Percentiles rank a stretch among this genome's conserved stretches.
These are phyloP conservation scores for Trichosporon sp. DNA, from an alignment of 1,284 basidiomycete genomes.

Conservation along the genomic window DNA sequence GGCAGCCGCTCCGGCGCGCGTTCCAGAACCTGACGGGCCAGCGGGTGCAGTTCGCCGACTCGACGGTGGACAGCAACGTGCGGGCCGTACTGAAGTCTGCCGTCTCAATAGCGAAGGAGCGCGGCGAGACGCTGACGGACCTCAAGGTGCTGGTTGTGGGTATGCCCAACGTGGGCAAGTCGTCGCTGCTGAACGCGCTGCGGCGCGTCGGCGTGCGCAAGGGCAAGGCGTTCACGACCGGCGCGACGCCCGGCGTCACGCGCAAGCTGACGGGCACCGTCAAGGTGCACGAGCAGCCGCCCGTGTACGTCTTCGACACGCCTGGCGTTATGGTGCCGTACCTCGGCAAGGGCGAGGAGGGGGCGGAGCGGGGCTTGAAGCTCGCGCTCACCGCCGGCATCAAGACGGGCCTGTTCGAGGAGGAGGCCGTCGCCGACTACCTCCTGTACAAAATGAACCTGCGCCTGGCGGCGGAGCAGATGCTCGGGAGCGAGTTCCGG, in stretches of 20 bases:
- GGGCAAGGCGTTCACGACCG: slow-evolving; percentile 81
- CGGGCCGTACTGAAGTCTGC: slow-evolving; percentile 50
- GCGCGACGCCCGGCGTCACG: slow-evolving; percentile 82
- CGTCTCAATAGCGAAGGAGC: slow-evolving; percentile 21
- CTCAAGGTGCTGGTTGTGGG: slow-evolving; percentile 86
- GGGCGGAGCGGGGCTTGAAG: slow-evolving; percentile 87
- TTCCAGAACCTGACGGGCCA: slow-evolving; percentile 51
- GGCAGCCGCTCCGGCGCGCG: slow-evolving; percentile 50
- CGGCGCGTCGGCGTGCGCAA: slow-evolving; percentile 80
- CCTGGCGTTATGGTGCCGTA: slow-evolving; percentile 97
- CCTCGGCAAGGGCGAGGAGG: slow-evolving; percentile 75
- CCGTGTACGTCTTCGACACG: slow-evolving; percentile 90
- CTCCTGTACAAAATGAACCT: slow-evolving; percentile 81
- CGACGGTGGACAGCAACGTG: slow-evolving; percentile 51
- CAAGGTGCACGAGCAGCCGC: slow-evolving; percentile 70
- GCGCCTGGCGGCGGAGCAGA: slow-evolving; percentile 48
- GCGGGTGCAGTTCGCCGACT: slow-evolving; percentile 55
- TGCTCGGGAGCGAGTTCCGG: slow-evolving; percentile 33
- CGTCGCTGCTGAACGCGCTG: slow-evolving; percentile 86
- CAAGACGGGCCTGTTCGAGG: slow-evolving; percentile 86
- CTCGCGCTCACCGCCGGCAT: slow-evolving; percentile 94
- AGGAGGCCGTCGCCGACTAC: slow-evolving; percentile 78
- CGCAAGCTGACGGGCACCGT: slow-evolving; percentile 75
- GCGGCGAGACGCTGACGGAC: slow-evolving; percentile 51
- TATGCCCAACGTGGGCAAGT: slow-evolving; percentile 99